A percentile compares a stretch with the other conserved stretches of the same genome.
phyloP scores from a whole-genome alignment of 345 rosid genomes.

The Jatropha curcas region DNA sequence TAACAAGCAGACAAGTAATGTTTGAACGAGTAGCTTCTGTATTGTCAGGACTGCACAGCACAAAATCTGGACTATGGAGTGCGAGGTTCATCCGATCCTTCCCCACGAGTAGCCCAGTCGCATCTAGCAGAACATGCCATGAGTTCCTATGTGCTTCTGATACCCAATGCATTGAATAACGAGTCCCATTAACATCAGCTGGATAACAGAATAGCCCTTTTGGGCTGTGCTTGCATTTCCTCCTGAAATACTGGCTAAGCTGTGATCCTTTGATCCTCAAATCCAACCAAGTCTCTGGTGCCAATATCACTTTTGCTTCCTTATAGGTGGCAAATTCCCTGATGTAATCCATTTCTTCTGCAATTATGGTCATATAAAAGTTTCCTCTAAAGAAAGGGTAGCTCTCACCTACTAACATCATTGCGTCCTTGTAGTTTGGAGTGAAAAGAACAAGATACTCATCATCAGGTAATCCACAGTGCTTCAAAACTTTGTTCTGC shows the following conservation, averaged over 20 bases:
- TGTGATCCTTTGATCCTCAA: slow-evolving; percentile 78
- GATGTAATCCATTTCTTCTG: slow-evolving; percentile 46
- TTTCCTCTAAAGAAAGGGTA: slow-evolving; percentile 71
- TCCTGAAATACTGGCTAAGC: slow-evolving; percentile 68
- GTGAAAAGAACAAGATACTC: slow-evolving; percentile 69
- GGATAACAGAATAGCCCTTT: slow-evolving; percentile 70
- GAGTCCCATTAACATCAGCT: slow-evolving; percentile 53
- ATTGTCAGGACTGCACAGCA: slow-evolving; percentile 54
- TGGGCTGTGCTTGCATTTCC: slow-evolving; percentile 62
- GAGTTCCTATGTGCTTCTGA: slow-evolving; percentile 73
- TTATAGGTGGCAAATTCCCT: slow-evolving; percentile 62
- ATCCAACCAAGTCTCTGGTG: slow-evolving; percentile 71
- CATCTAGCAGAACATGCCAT: slow-evolving; percentile 72
- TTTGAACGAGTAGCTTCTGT: slow-evolving; percentile 43
- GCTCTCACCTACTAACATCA: slow-evolving; percentile 75
- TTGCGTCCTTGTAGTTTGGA: slow-evolving; percentile 60
- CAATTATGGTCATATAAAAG: slow-evolving; percentile 52
- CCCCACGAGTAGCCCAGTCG: slow-evolving; percentile 48
- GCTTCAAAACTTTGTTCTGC: slow-evolving; percentile 54
- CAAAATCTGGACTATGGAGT: slow-evolving; percentile 66
- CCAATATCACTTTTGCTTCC: slow-evolving; percentile 62
- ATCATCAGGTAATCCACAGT: slow-evolving; percentile 57
- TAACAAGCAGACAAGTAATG: slow-evolving; percentile 62
- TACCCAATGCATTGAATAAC: slow-evolving; percentile 68
- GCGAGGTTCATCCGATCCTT: slow-evolving; percentile 53